Conservation (phyloP, 2,329 filamentous ascomycete species). For the Didymella glomerata region DNA sequence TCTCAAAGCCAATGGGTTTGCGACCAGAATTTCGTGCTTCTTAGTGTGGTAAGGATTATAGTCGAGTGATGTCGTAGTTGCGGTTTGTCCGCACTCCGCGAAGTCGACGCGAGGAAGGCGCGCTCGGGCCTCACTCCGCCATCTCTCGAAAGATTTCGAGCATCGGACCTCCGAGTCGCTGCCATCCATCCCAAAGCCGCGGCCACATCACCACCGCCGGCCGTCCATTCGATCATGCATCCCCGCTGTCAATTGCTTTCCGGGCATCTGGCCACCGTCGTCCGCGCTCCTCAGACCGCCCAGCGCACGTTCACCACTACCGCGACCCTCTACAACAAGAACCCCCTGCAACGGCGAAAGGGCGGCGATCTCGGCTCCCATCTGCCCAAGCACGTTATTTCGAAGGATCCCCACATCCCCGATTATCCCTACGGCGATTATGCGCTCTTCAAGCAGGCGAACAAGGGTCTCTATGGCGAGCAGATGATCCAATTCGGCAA, state of each 20-base stretch:
- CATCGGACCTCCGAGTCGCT: slow-evolving; percentile 36
- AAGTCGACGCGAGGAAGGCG: slow-evolving; percentile 2
- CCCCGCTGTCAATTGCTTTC: slow-evolving; percentile 43
- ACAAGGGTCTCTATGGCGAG: slow-evolving; percentile 75
- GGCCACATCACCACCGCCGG: slow-evolving; percentile 28
- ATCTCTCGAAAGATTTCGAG: slow-evolving; percentile 27
- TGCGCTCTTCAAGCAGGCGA: slow-evolving; percentile 79
- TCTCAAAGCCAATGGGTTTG: neutral
- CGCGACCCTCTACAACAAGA: slow-evolving; percentile 31
- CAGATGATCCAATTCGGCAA: slow-evolving; percentile 81
- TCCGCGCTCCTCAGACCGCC: slow-evolving; percentile 27
- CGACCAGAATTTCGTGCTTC: neutral
- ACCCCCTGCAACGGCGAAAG: slow-evolving; percentile 39
- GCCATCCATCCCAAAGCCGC: slow-evolving; percentile 24
- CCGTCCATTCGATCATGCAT: slow-evolving; percentile 35
- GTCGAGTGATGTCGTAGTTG: neutral
- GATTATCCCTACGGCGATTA: slow-evolving; percentile 77
- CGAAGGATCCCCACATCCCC: slow-evolving; percentile 47
- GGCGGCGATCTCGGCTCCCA: slow-evolving; percentile 49
- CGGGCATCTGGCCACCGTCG: slow-evolving; percentile 27
- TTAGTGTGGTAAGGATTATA: too few species aligned
- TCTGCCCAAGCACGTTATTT: slow-evolving; percentile 47
- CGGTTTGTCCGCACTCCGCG: neutral
- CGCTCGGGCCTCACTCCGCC: slow-evolving; percentile 9
- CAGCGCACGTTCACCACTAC: slow-evolving; percentile 43